Percentiles rank a stretch among this genome's conserved stretches.
phyloP scores from a whole-genome alignment of 2,329 filamentous ascomycete species.

The Ophiocordyceps camponoti-saundersi region DNA sequence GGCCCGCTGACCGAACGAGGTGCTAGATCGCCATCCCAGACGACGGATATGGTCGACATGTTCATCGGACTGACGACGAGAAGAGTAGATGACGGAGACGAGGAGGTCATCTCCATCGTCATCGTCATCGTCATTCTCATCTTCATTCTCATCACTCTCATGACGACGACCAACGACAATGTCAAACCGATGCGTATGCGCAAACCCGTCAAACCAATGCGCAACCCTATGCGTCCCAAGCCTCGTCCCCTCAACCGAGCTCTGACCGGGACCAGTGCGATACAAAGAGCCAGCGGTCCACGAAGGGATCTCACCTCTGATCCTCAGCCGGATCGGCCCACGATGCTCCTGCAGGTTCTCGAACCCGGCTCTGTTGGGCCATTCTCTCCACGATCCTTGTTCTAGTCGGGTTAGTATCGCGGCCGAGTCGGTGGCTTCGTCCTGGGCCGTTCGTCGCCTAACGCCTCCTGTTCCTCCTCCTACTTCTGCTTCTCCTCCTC shows the following conservation, averaged over 20 bases:
- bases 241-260: slow-evolving; percentile 39
- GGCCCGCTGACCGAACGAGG: slow-evolving; percentile 53
- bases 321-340: slow-evolving; percentile 42
- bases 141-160: no score
- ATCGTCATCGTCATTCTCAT: slow-evolving; percentile 4
- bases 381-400: slow-evolving; percentile 19
- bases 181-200: slow-evolving; percentile 55
- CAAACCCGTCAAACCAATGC: slow-evolving; percentile 74
- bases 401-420: slow-evolving; percentile 3
- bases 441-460: slow-evolving; percentile 8
- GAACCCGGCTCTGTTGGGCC: slow-evolving; percentile 41
- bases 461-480: background rate
- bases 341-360: slow-evolving; percentile 48
- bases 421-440: slow-evolving; percentile 10
- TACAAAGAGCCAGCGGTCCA: slow-evolving; percentile 59
- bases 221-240: slow-evolving; percentile 42
- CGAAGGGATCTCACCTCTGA: slow-evolving; percentile 50
- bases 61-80: slow-evolving; percentile 48
- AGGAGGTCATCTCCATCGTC: slow-evolving; percentile 22
- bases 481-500: no score
- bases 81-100: slow-evolving; percentile 53
- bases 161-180: slow-evolving; percentile 27
- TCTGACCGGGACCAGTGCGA: slow-evolving; percentile 55
- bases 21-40: slow-evolving; percentile 35
- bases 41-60: slow-evolving; percentile 42